Conservation (phyloP, 2,329 filamentous ascomycete genomes). For the Diaporthe caulivora region DNA sequence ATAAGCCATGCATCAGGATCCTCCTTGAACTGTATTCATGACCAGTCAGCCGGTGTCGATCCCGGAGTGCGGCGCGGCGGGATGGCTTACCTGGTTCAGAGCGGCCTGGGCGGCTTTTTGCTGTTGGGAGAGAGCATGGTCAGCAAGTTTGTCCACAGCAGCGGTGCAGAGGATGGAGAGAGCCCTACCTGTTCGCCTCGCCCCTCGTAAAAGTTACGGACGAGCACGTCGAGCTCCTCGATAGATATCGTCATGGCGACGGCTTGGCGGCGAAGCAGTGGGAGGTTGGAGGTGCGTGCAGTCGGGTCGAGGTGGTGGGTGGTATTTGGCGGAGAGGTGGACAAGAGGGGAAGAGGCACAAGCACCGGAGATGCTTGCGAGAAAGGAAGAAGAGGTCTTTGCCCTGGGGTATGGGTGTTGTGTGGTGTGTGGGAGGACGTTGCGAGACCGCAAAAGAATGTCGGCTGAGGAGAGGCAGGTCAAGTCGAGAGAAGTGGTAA, state of each 20-base stretch:
- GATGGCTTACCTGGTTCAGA: constrained; percentile 83
- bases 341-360: constrained; percentile 16
- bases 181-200: constrained; percentile 87
- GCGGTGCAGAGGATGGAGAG: constrained; percentile 26
- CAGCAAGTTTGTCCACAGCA: constrained; percentile 46
- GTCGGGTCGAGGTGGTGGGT: constrained; percentile 31
- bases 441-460: constrained; percentile 35
- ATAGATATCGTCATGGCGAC: constrained; percentile 76
- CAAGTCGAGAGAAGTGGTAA: constrained; percentile 26
- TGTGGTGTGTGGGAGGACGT: constrained; percentile 19
- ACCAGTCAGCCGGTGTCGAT: constrained; percentile 45
- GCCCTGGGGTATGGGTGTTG: constrained; percentile 24
- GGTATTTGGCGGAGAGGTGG: constrained; percentile 26
- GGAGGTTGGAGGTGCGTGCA: constrained; percentile 29
- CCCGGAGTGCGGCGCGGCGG: constrained; percentile 36
- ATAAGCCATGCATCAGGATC: constrained; percentile 98
- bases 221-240: constrained; percentile 94
- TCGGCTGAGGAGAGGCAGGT: constrained; percentile 34
- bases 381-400: constrained; percentile 9
- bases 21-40: constrained; percentile 85
- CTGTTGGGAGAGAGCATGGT: constrained; percentile 64
- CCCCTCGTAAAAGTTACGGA: constrained; percentile 97
- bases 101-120: constrained; percentile 96
- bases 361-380: constrained; percentile 24
- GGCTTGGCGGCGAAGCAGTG: constrained; percentile 44